Base-by-base conservation (phyloP, 768 basidiomycete species). In the Calocera cornea region DNA sequence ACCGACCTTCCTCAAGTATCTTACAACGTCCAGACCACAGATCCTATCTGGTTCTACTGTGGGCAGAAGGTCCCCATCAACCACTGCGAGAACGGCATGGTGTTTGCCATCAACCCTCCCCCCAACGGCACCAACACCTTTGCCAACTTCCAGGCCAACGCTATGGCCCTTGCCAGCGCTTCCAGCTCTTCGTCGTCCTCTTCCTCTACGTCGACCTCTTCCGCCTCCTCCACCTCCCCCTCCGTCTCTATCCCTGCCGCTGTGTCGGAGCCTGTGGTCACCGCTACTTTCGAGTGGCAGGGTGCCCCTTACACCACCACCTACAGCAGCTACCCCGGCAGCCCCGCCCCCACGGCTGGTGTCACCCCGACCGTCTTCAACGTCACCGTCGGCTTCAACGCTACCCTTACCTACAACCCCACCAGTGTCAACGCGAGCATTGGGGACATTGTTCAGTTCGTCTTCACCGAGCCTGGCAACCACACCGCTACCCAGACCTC, bases 31-130 rank as follows among this genome's bases (percentile, higher is more conserved):
- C 27, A 60, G 54, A 60, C 54, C 31, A 27, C 22, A 27, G 54
- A 60, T 1, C 83, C 86, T 12, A 74, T 85, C 29, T 87, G 85
- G 85, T 85, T 86, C 80, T 84, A 79, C 80, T 86, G 84, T 69
- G 1, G 44, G 44, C 67, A 81, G 77, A 68, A 83, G 84, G 27
- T 34, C 49, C 68, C 71, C 1, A 12, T 64, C 33, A 49, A 40
- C 41, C 69, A 70, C 73, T 87, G 85, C 73, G 68, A 76, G 34
- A 31, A 60, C 3, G 85, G 85, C 70, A 85, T 86, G 85, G 85
- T 87, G 60, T 86, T 87, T 75, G 81, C 84, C 27, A 75, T 86
- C 34, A 85, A 86, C 73, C 80, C 82, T 60, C 54, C 54, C 22
- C 7, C 54, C 14, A 80, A 79, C 16, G 73, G 77, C 3, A 73